Conservation (phyloP, 148 eudicot genomes). For the Nepenthes mirabilis region DNA sequence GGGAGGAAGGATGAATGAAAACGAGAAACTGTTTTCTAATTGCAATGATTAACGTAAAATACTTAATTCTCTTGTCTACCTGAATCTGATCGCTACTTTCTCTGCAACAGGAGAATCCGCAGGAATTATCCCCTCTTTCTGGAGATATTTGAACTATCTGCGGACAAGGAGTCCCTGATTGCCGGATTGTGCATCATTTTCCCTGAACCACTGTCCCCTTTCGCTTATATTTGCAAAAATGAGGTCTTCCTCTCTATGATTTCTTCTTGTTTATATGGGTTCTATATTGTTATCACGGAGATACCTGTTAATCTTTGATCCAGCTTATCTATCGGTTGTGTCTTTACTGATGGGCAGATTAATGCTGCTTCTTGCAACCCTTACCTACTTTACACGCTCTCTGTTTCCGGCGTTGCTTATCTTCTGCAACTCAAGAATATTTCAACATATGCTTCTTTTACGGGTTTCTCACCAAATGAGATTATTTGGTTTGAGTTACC, state of each 20-base stretch:
- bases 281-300: background rate
- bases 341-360: slow-evolving; percentile 29
- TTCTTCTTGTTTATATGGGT: background rate
- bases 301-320: background rate
- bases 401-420: slow-evolving; percentile 65
- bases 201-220: slow-evolving; percentile 52
- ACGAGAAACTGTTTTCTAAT: background rate
- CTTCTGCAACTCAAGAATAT: slow-evolving; percentile 37
- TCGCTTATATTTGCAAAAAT: slow-evolving; percentile 61
- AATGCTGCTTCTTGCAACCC: slow-evolving; percentile 30
- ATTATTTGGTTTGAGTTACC: slow-evolving; percentile 38
- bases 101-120: slow-evolving; percentile 58
- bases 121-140: slow-evolving; percentile 40
- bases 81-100: background rate
- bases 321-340: background rate
- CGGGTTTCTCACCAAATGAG: slow-evolving; percentile 44
- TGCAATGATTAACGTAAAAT: background rate
- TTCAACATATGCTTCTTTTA: slow-evolving; percentile 39
- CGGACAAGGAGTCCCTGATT: slow-evolving; percentile 40
- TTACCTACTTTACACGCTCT: slow-evolving; percentile 60
- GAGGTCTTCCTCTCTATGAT: slow-evolving; percentile 29
- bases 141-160: slow-evolving; percentile 54
- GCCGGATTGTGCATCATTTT: slow-evolving; percentile 61
- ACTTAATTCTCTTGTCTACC: too few relatives aligned
- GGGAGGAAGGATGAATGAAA: too few relatives aligned